Conservation (phyloP, 1,284 basidiomycete genomes). For the Cryptococcus amylolentus region DNA sequence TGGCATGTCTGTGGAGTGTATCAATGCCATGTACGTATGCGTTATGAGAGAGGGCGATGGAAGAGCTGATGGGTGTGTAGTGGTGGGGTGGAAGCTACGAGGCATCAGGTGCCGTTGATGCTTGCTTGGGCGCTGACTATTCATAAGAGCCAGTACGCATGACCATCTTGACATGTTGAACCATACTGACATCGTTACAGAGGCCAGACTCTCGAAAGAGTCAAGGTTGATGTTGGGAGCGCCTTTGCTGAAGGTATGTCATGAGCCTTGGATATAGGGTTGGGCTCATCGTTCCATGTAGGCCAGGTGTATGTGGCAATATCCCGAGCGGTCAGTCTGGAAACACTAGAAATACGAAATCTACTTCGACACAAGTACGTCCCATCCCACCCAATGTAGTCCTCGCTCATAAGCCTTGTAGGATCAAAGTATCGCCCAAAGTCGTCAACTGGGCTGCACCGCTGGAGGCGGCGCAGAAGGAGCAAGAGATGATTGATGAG, state of each 20-base stretch:
- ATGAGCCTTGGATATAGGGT: not conserved
- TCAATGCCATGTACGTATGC: conserved; percentile 21
- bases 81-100: conserved; percentile 22
- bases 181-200: not conserved
- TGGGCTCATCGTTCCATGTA: conserved; percentile 3
- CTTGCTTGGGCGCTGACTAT: conserved; percentile 41
- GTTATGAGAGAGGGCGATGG: not conserved
- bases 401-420: not conserved
- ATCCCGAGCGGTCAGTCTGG: conserved; percentile 35
- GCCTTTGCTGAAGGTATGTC: conserved; percentile 54
- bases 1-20: conserved; percentile 23
- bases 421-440: conserved; percentile 20
- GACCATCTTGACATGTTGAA: not conserved
- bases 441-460: conserved; percentile 26
- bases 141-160: conserved; percentile 31
- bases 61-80: not conserved
- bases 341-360: conserved; percentile 28
- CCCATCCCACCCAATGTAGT: not conserved
- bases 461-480: conserved; percentile 22
- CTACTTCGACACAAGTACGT: conserved; percentile 22
- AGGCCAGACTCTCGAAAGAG: conserved; percentile 62
- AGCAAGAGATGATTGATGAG: conserved; percentile 23
- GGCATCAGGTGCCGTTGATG: conserved; percentile 32
- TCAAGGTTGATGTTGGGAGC: conserved; percentile 73
- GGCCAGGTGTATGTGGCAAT: conserved; percentile 42